These are phyloP conservation scores for Lophiotrema nucula DNA, from an alignment of 495 filamentous ascomycete genomes.

Conservation along the genomic window DNA sequence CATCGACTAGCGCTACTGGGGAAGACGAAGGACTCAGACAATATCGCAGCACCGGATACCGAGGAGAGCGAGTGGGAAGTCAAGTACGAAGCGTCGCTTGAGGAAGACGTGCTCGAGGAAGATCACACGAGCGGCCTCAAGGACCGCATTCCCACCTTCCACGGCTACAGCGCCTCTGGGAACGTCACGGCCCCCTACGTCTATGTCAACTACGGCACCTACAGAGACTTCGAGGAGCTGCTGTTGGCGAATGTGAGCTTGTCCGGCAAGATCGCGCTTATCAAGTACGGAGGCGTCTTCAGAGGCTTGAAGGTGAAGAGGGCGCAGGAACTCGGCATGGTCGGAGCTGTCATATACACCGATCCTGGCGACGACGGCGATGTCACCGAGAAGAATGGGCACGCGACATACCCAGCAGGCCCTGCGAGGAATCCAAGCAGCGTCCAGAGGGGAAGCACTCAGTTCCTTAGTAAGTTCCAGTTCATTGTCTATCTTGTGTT, in stretches of 20 bases:
- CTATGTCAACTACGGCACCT: conserved; percentile 87
- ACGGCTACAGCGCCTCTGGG: conserved; percentile 89
- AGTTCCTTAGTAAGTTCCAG: conserved; percentile 68
- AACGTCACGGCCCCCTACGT: conserved; percentile 84
- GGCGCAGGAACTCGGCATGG: conserved; percentile 87
- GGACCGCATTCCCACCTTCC: conserved; percentile 85
- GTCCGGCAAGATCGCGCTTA: conserved; percentile 80
- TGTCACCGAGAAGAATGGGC: conserved; percentile 76
- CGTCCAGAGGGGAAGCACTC: conserved; percentile 87
- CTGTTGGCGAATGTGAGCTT: conserved; percentile 71
- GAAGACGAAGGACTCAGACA: conserved; percentile 43
- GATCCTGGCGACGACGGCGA: conserved; percentile 90
- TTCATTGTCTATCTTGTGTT: conserved; percentile 32
- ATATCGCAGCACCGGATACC: conserved; percentile 8
- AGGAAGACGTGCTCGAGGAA: conserved; percentile 83
- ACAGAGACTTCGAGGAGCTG: conserved; percentile 80
- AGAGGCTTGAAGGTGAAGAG: conserved; percentile 90
- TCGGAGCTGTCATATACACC: conserved; percentile 79
- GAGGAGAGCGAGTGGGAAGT: conserved; percentile 54
- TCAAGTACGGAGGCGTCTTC: conserved; percentile 84
- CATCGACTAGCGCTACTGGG: conserved; percentile 77
- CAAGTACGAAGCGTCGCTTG: conserved; percentile 73
- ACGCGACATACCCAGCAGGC: conserved; percentile 77
- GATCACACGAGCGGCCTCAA: conserved; percentile 71
- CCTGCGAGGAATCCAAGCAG: conserved; percentile 84